phyloP scores from a whole-genome alignment of 805 yeast species.

The Yarrowia sp. region DNA sequence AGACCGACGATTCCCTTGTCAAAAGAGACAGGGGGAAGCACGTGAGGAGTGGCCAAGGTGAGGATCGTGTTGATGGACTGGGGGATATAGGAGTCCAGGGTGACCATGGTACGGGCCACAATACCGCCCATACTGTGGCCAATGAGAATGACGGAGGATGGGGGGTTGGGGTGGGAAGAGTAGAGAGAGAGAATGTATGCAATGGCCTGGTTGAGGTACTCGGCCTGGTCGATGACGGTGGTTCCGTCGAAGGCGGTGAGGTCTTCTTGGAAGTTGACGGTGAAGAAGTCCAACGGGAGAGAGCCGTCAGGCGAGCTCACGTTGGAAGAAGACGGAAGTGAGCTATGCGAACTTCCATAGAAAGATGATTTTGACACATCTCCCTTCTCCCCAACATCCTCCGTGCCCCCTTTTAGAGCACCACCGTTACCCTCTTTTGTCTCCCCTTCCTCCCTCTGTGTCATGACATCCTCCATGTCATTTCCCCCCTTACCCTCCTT shows the following conservation, averaged over 20 bases:
- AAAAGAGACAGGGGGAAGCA: slow-evolving; percentile 87
- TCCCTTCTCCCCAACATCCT: not conserved
- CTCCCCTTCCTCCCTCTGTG: not conserved
- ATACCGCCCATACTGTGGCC: slow-evolving; percentile 98
- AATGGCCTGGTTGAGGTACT: slow-evolving; percentile 85
- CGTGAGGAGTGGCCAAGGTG: slow-evolving; percentile 88
- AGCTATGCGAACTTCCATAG: not conserved
- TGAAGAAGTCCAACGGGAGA: slow-evolving; percentile 69
- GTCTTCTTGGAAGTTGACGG: slow-evolving; percentile 94
- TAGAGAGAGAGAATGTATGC: slow-evolving; percentile 75
- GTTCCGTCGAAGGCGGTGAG: slow-evolving; percentile 95
- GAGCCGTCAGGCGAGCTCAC: too few species aligned
- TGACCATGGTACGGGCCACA: slow-evolving; percentile 81
- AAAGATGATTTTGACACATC: too few species aligned
- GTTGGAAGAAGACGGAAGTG: not conserved
- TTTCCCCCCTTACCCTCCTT: not conserved
- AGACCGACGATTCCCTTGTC: slow-evolving; percentile 82
- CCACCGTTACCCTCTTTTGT: not conserved
- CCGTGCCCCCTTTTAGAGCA: not conserved
- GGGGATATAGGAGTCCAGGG: slow-evolving; percentile 72
- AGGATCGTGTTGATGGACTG: slow-evolving; percentile 79
- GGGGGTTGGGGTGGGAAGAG: slow-evolving; percentile 47
- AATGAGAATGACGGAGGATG: slow-evolving; percentile 73
- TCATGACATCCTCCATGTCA: not conserved
- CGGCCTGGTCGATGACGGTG: slow-evolving; percentile 91